Evolutionary conservation across 768 basidiomycete species (phyloP), one percentile per base, ranked within the genome.

Genomic region (Pholiota conissans): DNA sequence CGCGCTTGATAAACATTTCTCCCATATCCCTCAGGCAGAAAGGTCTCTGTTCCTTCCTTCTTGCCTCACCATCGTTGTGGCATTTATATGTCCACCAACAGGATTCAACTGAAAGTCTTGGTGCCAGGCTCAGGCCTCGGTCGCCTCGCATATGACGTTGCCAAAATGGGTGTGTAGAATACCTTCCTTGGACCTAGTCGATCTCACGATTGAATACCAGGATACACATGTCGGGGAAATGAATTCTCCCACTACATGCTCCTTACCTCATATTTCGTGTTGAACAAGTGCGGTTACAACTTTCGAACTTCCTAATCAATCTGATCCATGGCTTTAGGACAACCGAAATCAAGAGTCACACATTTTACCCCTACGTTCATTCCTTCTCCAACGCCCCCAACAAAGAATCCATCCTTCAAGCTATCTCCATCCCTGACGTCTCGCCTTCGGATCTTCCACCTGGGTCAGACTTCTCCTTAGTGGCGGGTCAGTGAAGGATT

Each of bases 161-260:
- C 93, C 5, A 84, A 81, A 29, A 77, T 89, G 53, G 95, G 93
- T 93, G 65, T 22, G 57, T 9, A 16, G 26, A 27, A n/a, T 13
- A 22, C 9, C 45, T 7, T 45, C n/a, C 28, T n/a, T 30, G 77
- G 59, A 37, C 47, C 49, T 50, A 28, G n/a, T 35, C 30, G 47
- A 14, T 16, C 35, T 42, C 8, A 55, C 52, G 51, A 49, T 32
- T 3, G 56, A 27, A 45, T 52, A 59, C 16, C 60, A 94, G 95
- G 95, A 3, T 98, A 94, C 63, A 74, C 89, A 1, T 93, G 90
- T 61, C 95, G 96, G 71, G 95, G 91, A 20, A 97, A 97, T 68
- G 95, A 98, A 71, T 97, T 97, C 69, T 94, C 92, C 29, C 90
- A 95, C 62, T 93, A 93, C 71, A 96, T 95, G 94, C 81, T 98